phyloP scores from a whole-genome alignment of 805 yeast genomes.

The Grigorovia transvaalensis region DNA sequence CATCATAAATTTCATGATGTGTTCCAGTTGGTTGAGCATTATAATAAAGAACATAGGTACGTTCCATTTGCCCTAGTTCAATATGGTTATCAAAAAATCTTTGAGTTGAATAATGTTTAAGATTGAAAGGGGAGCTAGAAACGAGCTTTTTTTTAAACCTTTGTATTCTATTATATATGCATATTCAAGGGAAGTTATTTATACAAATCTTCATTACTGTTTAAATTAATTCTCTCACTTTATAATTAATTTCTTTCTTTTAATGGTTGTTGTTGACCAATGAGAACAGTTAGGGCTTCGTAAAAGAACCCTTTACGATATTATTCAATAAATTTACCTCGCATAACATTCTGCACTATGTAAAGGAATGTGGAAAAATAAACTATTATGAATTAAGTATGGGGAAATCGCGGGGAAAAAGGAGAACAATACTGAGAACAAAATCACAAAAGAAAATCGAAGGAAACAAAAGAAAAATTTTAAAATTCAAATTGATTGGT shows the following conservation, averaged over 20 bases:
- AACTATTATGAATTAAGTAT: not conserved
- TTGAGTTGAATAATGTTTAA: not conserved
- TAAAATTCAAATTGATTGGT: not conserved
- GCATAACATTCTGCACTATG: no score
- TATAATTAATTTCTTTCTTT: no score
- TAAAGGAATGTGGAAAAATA: not conserved
- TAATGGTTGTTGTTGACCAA: no score
- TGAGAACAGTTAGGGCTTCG: no score
- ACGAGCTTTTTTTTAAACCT: not conserved
- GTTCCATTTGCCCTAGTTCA: slow-evolving; percentile 16
- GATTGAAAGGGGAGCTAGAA: no score
- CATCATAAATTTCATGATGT: slow-evolving; percentile 4
- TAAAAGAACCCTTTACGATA: no score
- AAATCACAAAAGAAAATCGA: not conserved
- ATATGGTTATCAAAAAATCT: slow-evolving; percentile 11
- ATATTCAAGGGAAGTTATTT: not conserved
- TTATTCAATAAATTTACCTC: no score
- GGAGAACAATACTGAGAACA: not conserved
- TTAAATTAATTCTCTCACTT: no score
- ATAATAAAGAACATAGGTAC: slow-evolving; percentile 14
- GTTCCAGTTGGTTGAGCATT: slow-evolving; percentile 16
- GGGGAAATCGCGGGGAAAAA: not conserved
- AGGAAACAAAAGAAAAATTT: no score
- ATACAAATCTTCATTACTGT: not conserved
- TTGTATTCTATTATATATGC: not conserved